Base-by-base conservation (phyloP, 2,329 filamentous ascomycete species). In the Scedosporium boydii region DNA sequence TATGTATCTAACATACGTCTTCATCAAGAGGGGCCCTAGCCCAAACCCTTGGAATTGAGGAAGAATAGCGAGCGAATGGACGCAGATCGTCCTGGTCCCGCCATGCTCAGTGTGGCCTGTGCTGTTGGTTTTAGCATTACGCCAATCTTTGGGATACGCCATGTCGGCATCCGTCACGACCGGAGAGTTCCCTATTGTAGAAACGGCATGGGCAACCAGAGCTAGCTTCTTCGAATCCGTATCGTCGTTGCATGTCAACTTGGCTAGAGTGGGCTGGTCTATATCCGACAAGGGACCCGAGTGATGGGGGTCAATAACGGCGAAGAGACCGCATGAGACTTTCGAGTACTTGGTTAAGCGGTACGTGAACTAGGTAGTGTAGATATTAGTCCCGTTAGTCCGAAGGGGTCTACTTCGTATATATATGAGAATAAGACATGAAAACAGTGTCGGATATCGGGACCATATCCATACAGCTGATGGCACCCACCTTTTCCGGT, bases 11-110 rank as follows among this genome's bases (percentile, higher is more conserved):
- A 93, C 80, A 70, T 92, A 96, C 3, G 87, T 82, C 73, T 85
- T 87, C 77, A 96, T 79, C 64, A 96, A 76, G 21, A 87, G 85
- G 65, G 83, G 86, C 16, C 90, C 93, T 2, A 96, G 78, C 1
- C 90, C 89, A 63, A 86, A 85, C 41, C 84, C 80, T 66, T 95
- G 90, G 63, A 91, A 85, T 64, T 87, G 83, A 0, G 90, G 91
- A 62, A 89, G 80, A 5, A 96, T 87, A 18, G 89, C 90, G 4
- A 97, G 80, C 0, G 90, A 93, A 74, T 97, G 93, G 59, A 96
- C 76, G 62, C 86, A 90, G 62, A 96, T 81, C 0, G 90, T 96
- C 53, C 27, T 23, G 27, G 6, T 6, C 6, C 85, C 77, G 46
- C 91, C 91, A 16, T 79, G 77, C 63, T 91, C 85, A 68, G 89